These are phyloP conservation scores for Voacanga thouarsii DNA, from an alignment of 257 asterid genomes.

Conservation along the genomic window DNA sequence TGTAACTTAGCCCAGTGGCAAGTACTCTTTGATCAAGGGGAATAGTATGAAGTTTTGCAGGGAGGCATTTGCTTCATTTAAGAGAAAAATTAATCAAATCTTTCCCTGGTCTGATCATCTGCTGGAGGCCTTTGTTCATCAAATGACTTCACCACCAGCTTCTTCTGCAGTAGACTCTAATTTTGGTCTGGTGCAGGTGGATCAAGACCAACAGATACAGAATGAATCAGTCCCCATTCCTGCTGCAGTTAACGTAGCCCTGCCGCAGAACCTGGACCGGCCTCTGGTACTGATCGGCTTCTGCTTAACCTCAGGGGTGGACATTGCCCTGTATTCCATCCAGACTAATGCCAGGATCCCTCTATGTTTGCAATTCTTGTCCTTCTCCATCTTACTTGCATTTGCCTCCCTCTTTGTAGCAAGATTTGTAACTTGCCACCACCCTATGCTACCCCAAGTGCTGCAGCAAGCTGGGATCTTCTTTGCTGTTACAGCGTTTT, in stretches of 20 bases:
- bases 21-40: neutral
- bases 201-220: no score
- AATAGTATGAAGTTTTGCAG: neutral
- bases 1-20: no score
- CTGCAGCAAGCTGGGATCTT: conserved; percentile 11
- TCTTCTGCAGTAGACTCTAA: neutral
- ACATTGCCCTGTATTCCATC: neutral
- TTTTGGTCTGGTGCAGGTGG: neutral
- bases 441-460: neutral
- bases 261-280: neutral
- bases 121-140: neutral
- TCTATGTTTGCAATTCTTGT: neutral
- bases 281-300: neutral
- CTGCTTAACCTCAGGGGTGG: neutral
- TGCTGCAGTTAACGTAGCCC: no score
- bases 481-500: conserved; percentile 10
- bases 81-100: no score
- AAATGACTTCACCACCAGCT: no score
- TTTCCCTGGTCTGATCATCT: neutral
- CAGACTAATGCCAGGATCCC: neutral
- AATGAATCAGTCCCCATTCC: no score
- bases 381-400: conserved; percentile 18
- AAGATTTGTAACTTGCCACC: conserved; percentile 1
- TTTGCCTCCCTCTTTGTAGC: conserved; percentile 5
- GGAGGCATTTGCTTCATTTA: neutral